Evolutionary conservation across 2,329 filamentous ascomycete species (phyloP).

Genomic region (Leptosphaerulina australis): DNA sequence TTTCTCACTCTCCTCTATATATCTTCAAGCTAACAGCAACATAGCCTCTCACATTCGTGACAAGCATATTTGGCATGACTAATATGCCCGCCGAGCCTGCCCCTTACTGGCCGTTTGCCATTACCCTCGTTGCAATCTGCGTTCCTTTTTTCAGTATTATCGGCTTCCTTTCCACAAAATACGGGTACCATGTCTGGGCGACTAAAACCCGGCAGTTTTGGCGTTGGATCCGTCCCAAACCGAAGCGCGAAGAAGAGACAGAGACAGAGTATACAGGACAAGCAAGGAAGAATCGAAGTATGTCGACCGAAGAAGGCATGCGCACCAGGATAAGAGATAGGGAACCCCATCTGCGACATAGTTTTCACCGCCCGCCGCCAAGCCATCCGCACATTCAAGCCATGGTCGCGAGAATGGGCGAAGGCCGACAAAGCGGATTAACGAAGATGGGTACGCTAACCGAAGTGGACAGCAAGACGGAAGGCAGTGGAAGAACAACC

Average conservation of each 20-base stretch:
- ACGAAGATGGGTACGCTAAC: conserved; percentile 30
- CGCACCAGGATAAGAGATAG: conserved; percentile 26
- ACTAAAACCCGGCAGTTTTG: conserved; percentile 37
- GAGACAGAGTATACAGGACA: conserved; percentile 15
- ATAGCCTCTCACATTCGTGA: conserved; percentile 64
- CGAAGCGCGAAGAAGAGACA: conserved; percentile 4
- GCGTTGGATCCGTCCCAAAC: conserved; percentile 35
- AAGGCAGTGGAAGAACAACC: conserved; percentile 17
- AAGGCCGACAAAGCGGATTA: conserved; percentile 36
- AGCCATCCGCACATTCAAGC: conserved; percentile 39
- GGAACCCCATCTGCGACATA: conserved; percentile 8
- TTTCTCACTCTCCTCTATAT: neutral
- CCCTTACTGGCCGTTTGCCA: conserved; percentile 49
- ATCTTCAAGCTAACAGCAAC: neutral
- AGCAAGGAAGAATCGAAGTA: conserved; percentile 26
- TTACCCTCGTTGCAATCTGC: conserved; percentile 52
- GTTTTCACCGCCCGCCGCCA: conserved; percentile 20
- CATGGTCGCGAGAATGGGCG: conserved; percentile 38
- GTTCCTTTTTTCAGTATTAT: conserved; percentile 56
- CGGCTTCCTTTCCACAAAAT: conserved; percentile 52
- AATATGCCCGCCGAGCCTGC: conserved; percentile 50
- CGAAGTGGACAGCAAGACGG: conserved; percentile 3
- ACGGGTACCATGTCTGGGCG: conserved; percentile 48
- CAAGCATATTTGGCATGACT: conserved; percentile 63
- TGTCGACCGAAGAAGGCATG: conserved; percentile 41